Base-by-base conservation (phyloP, 2,329 filamentous ascomycete genomes). In the Colletotrichum sp. region DNA sequence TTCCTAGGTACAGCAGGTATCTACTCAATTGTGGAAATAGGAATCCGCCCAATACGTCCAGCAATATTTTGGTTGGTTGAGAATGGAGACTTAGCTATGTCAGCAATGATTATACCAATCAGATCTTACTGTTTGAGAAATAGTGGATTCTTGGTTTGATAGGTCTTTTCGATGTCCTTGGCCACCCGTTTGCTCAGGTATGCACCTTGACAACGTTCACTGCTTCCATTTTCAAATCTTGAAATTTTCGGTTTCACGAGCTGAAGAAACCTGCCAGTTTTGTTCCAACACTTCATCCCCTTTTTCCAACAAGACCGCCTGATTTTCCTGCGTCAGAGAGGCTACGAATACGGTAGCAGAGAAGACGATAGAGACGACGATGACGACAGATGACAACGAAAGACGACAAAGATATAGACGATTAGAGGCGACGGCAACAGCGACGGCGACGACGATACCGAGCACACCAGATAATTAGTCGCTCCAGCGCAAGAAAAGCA, bases 221-320 rank as follows among this genome's bases (percentile, higher is more conserved):
- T n/a, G 18, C 6, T 13, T 49, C 44, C 2, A 49, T 49, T 4
- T 49, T 49, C 18, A 12, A 0, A 49, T 49, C 6, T n/a, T n/a
- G 9, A 12, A 6, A 44, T 7, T 49, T n/a, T 1, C 18, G 18
- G 18, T n/a, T 12, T 6, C 0, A 2, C 18, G 3, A 49, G 39
- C 5, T 44, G 5, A 5, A 44, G 5, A 44, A 39, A 39, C 1
- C 9, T 12, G 44, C 3, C 18, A 1, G 2, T 3, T 0, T 49
- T 49, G 0, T 49, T 49, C 18, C 18, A 49, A n/a, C 8, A n/a
- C 0, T 10, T n/a, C 16, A 44, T 44, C 18, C 3, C 8, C 39
- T 44, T 44, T 10, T n/a, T 10, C 3, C 2, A 44, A 5, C 7
- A 44, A 44, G 16, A 18, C 36, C 36, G 5, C 36, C 16, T 39